Evolutionary conservation across 1,139 yeast genomes (phyloP).

Genomic region (Sugiyamaella neomexicana): DNA sequence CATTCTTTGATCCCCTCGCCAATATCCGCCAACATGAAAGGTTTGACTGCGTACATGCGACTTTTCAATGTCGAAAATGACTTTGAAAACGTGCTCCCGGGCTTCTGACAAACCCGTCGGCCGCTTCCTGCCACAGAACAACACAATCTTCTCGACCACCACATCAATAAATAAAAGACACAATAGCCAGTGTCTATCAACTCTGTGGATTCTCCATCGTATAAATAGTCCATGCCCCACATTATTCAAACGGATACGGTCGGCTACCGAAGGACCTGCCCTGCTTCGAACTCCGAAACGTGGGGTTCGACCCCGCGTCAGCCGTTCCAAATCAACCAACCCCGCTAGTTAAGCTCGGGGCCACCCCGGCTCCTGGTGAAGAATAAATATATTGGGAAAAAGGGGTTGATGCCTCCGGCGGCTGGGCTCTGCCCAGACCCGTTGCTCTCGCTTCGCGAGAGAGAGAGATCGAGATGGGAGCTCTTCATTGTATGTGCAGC

Average conservation of each 20-base stretch:
- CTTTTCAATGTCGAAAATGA: background rate
- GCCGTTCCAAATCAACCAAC: background rate
- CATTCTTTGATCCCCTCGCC: slow-evolving; percentile 44
- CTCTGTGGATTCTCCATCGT: background rate
- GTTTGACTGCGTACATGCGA: slow-evolving; percentile 27
- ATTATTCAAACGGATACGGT: background rate
- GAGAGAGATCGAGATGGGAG: too few relatives aligned
- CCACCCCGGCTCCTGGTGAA: too few relatives aligned
- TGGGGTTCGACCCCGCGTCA: background rate
- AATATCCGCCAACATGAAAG: slow-evolving; percentile 41
- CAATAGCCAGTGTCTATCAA: background rate
- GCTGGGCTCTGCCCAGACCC: background rate
- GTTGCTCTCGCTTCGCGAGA: background rate
- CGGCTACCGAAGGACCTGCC: slow-evolving; percentile 2
- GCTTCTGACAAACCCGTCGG: background rate
- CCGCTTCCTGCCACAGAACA: background rate
- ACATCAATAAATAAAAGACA: background rate
- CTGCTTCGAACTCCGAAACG: background rate
- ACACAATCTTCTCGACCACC: slow-evolving; percentile 3
- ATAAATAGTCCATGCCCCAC: slow-evolving; percentile 2
- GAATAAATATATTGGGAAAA: too few relatives aligned
- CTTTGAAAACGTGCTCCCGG: background rate
- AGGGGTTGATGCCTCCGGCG: background rate
- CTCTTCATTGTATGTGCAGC: too few relatives aligned
- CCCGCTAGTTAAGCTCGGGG: too few relatives aligned